Percentiles rank a stretch among this genome's conserved stretches.
phyloP scores from a whole-genome alignment of 208 protist species.

The Crithidia fasciculata region DNA sequence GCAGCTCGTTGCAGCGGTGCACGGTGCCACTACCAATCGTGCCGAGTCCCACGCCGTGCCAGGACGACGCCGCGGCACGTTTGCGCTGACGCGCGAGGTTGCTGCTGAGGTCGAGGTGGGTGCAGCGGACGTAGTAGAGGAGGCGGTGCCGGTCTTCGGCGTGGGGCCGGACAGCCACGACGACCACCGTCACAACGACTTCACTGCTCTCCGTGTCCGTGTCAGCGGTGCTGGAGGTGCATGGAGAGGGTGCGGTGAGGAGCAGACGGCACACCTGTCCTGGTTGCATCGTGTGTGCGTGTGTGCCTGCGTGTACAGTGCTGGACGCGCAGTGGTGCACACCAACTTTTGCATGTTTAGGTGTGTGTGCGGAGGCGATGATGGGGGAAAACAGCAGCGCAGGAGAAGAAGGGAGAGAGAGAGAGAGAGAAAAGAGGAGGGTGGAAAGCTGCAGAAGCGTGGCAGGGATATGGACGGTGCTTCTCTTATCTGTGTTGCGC shows the following conservation, averaged over 20 bases:
- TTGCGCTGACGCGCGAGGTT: slow-evolving; percentile 22
- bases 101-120: slow-evolving; percentile 42
- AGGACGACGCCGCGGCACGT: slow-evolving; percentile 21
- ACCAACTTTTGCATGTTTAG: too few species aligned
- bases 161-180: slow-evolving; percentile 54
- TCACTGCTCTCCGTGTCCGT: background rate
- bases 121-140: slow-evolving; percentile 62
- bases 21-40: slow-evolving; percentile 23
- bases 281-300: slow-evolving; percentile 33
- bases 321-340: too few species aligned
- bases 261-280: slow-evolving; percentile 46
- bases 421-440: too few species aligned
- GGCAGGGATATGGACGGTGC: too few species aligned
- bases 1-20: slow-evolving; percentile 37
- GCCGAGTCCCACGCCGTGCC: slow-evolving; percentile 22
- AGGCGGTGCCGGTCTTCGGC: slow-evolving; percentile 44
- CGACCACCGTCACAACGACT: slow-evolving; percentile 41
- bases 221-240: background rate
- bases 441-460: too few species aligned
- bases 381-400: too few species aligned
- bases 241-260: background rate
- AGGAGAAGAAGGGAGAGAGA: too few species aligned
- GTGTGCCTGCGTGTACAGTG: background rate
- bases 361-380: too few species aligned
- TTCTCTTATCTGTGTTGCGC: too few species aligned